These are phyloP conservation scores for Cinnamomum micranthum DNA, from an alignment of 164 flowering plant species.

Conservation along the genomic window DNA sequence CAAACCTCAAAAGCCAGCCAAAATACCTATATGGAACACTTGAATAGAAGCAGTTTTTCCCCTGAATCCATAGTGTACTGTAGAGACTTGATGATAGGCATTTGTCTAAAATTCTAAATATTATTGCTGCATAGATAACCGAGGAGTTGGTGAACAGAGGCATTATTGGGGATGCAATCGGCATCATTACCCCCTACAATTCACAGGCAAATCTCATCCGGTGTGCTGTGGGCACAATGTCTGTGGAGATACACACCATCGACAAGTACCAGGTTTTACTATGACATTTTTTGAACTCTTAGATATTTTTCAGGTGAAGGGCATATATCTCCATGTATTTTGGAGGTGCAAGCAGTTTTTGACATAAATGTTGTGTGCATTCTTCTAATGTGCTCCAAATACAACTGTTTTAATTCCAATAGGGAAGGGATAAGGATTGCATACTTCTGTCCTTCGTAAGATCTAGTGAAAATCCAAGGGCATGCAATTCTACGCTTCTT, in stretches of 20 bases:
- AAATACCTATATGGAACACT: background rate
- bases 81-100: background rate
- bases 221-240: conserved; percentile 29
- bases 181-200: conserved; percentile 94
- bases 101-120: background rate
- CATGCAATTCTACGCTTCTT: conserved; percentile 65
- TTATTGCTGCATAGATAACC: conserved; percentile 35
- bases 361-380: background rate
- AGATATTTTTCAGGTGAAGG: background rate
- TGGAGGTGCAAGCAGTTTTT: background rate
- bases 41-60: background rate
- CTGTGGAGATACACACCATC: conserved; percentile 94
- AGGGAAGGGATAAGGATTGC: conserved; percentile 99
- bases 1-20: background rate
- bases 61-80: conserved; percentile 4
- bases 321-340: background rate
- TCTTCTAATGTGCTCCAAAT: background rate
- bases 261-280: conserved; percentile 90
- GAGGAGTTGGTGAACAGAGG: conserved; percentile 50
- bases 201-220: conserved; percentile 73
- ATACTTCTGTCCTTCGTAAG: conserved; percentile 86
- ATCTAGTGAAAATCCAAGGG: conserved; percentile 57
- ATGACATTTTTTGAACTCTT: conserved; percentile 3
- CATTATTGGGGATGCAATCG: conserved; percentile 60
- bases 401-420: conserved; percentile 9